Evolutionary conservation across 1,284 basidiomycete genomes (phyloP), one percentile per base, ranked within the genome.

Genomic region (Ustilago curta): DNA sequence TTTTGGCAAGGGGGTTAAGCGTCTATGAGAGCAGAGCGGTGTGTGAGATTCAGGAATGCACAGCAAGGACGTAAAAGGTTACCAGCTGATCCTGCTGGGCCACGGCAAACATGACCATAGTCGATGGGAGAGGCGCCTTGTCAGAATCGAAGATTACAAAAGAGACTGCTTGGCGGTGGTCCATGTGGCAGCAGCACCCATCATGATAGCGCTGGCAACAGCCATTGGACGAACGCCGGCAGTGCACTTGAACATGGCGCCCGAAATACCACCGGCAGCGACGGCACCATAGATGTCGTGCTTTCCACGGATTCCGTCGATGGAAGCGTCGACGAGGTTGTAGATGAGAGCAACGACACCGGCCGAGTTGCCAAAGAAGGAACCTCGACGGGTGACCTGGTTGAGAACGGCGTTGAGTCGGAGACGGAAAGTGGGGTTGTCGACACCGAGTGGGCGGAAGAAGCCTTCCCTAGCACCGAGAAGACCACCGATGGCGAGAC

Each of bases 391-490:
- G 70, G 96, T 98, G 85, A 97, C 91, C 85, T 94, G 92, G 88
- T 99, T 99, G 80, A 99, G 89, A 67, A 99, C 88, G 81, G 94
- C 95, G 88, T 99, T 99, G 87, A 99, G 91, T 87, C 97, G 91
- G 84, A 99, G 88, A 75, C 94, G 89, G 91, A 80, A 59, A n/a
- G 83, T 84, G 21, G 83, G 76, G 27, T 71, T 70, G 29, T 83
- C 76, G 12, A 84, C 77, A 23, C 94, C 86, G 93, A 83, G 89
- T 72, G 92, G 93, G 86, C 93, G 89, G 83, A 89, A 87, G 84
- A 94, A 90, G 81, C 97, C 97, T 89, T 99, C 97, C 84, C 94
- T 93, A 81, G 97, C 87, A 77, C 97, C 97, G 92, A 96, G 97
- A 77, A 91, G 87, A 80, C 96, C 97, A 86, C 96, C 96, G 85